Evolutionary conservation across 2,329 filamentous ascomycete species (phyloP), one percentile per base, ranked within the genome.

Genomic region (Hirsutella thompsonii): DNA sequence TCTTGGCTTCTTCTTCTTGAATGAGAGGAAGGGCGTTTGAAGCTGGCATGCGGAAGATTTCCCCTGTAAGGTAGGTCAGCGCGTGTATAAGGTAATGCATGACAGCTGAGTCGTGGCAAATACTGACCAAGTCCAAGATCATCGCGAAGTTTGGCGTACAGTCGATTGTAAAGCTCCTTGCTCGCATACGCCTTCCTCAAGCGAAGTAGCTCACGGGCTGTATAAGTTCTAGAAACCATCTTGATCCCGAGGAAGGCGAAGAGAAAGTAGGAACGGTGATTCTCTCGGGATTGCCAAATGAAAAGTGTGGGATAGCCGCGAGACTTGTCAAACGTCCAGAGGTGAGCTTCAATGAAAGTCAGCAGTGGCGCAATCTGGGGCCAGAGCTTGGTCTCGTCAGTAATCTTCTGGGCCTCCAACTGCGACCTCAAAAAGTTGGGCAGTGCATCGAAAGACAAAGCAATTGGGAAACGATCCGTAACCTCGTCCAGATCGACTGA

Each of bases 221-320:
- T 62, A 47, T 74, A 74, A 10, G 50, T 61, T 35, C 57, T 59
- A 11, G 59, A 56, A 41, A 56, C 55, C 69, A 73, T 72, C 41
- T 53, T 53, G 52, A 53, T 40, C 37, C 52, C 44, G 44, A 64
- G 49, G 46, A 60, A 63, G 46, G 58, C 62, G 46, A 67, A 66
- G 44, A 68, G 49, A 49, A 56, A 55, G 54, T 63, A 64, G 20
- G 59, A 58, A 29, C 60, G 59, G 49, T 59, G 56, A 23, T 47
- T 57, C 19, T 53, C 49, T 33, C 48, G 46, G 20, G 52, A 58
- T 42, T 61, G 54, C 56, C 60, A 65, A 46, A 55, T 50, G 46
- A 69, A 65, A 36, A 66, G 48, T 16, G 59, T 65, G 6, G 63
- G 63, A 47, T 55, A 60, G 3, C 49, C 49, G 38, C 46, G 50